These are phyloP conservation scores for Rhododendron molle DNA, from an alignment of 148 eudicot genomes.

Conservation along the genomic window DNA sequence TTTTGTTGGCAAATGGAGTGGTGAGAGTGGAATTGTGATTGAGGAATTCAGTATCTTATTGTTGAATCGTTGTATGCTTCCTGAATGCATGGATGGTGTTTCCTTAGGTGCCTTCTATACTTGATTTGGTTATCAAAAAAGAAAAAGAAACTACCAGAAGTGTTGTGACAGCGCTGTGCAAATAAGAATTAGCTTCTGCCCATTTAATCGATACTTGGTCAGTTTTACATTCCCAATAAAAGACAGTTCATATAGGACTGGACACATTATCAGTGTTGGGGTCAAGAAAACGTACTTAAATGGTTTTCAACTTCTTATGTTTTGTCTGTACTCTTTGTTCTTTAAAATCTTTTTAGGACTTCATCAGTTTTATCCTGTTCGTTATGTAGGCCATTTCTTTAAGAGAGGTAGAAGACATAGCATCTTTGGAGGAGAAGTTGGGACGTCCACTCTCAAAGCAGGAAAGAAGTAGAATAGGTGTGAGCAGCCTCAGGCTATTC, in stretches of 20 bases:
- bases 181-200: not conserved
- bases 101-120: not conserved
- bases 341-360: not conserved
- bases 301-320: not conserved
- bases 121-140: not conserved
- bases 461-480: constrained; percentile 92
- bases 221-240: constrained; percentile 3
- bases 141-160: not conserved
- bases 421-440: constrained; percentile 86
- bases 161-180: not conserved
- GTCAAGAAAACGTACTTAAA: not conserved
- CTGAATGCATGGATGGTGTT: not conserved
- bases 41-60: not conserved
- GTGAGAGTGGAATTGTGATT: not conserved
- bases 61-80: not conserved
- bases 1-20: not conserved
- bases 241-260: not conserved
- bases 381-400: constrained; percentile 59
- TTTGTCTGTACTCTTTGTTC: not conserved
- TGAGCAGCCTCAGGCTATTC: constrained; percentile 88
- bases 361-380: not conserved
- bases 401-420: constrained; percentile 81
- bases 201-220: not conserved
- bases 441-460: constrained; percentile 70
- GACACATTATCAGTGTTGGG: not conserved